phyloP scores from a whole-genome alignment of 371 early-diverging fungal species.

The Mucor piriformis region DNA sequence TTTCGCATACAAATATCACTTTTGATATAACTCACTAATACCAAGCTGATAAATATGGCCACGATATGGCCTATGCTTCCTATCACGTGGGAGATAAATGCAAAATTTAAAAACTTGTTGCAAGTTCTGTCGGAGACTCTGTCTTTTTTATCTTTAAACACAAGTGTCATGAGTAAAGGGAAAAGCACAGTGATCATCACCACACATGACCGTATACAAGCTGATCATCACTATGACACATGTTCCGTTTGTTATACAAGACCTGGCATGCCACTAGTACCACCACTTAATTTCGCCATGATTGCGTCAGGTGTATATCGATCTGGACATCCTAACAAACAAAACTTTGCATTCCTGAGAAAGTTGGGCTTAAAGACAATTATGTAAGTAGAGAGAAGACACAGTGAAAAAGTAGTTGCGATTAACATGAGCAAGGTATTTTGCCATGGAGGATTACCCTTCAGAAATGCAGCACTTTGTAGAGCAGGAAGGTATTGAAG shows the following conservation, averaged over 20 bases:
- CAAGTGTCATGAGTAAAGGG: not conserved
- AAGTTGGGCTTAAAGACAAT: constrained; percentile 78
- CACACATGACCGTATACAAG: not conserved
- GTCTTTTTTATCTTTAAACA: too few species aligned
- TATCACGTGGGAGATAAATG: too few species aligned
- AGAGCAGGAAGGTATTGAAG: constrained; percentile 69
- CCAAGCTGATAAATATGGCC: too few species aligned
- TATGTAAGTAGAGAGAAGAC: constrained; percentile 51
- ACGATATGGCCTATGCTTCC: too few species aligned
- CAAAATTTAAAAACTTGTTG: too few species aligned
- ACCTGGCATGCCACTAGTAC: constrained; percentile 65
- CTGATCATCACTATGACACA: constrained; percentile 21
- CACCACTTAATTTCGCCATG: constrained; percentile 91
- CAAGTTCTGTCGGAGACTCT: too few species aligned
- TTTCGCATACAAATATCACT: too few species aligned
- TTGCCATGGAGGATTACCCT: constrained; percentile 82
- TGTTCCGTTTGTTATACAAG: constrained; percentile 48
- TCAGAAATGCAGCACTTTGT: constrained; percentile 80
- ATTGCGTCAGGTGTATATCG: constrained; percentile 86
- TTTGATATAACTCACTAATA: too few species aligned
- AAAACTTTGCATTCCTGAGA: constrained; percentile 79
- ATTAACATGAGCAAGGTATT: constrained; percentile 52
- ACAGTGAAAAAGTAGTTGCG: not conserved
- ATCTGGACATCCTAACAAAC: constrained; percentile 84
- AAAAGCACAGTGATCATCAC: constrained; percentile 8